Evolutionary conservation across 441 rosid species (phyloP).

Genomic region (Theobroma grandiflorum): DNA sequence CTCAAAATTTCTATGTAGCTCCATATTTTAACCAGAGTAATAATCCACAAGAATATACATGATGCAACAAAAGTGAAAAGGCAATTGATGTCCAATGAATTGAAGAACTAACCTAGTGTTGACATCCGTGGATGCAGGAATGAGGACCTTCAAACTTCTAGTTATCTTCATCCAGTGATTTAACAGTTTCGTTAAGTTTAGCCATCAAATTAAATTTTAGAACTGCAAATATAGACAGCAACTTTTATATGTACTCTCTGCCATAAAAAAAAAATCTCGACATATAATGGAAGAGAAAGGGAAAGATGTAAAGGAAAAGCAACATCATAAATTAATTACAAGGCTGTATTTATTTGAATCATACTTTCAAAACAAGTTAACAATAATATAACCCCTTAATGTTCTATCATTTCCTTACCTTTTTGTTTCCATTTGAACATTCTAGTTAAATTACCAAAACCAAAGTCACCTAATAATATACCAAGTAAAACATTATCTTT

Average conservation of each 20-base stretch:
- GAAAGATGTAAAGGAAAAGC: too few relatives aligned
- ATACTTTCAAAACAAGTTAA: too few relatives aligned
- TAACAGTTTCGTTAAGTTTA: slow-evolving; percentile 79
- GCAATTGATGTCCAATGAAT: not conserved
- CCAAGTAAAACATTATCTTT: too few relatives aligned
- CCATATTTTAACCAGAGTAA: not conserved
- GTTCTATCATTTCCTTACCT: too few relatives aligned
- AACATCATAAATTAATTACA: too few relatives aligned
- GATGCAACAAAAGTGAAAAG: not conserved
- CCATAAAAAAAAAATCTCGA: too few relatives aligned
- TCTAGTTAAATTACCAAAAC: too few relatives aligned
- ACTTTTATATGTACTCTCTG: not conserved
- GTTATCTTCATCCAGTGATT: slow-evolving; percentile 88
- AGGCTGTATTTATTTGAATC: too few relatives aligned
- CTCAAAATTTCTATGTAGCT: not conserved
- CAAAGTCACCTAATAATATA: too few relatives aligned
- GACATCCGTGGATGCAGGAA: slow-evolving; percentile 78
- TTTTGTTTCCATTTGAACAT: too few relatives aligned
- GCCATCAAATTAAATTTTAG: slow-evolving; percentile 81
- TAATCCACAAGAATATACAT: not conserved
- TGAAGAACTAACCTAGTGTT: slow-evolving; percentile 61
- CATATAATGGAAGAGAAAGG: too few relatives aligned
- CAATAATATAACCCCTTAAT: too few relatives aligned
- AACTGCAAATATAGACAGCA: slow-evolving; percentile 49
- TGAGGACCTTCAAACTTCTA: slow-evolving; percentile 97